These are phyloP conservation scores for Salix suchowensis DNA, from an alignment of 345 rosid genomes.

Conservation along the genomic window DNA sequence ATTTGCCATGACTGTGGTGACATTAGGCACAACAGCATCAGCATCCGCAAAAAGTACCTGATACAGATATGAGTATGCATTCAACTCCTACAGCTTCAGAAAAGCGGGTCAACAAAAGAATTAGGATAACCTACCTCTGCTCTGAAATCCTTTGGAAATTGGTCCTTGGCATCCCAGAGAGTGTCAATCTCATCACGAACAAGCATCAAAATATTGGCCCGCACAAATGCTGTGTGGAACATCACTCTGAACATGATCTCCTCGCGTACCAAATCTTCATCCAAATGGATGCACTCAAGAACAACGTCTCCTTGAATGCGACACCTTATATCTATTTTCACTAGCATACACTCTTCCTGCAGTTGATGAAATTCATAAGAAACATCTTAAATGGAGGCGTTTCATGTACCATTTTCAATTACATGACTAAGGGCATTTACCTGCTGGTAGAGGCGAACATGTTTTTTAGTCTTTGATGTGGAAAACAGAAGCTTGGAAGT, in stretches of 20 bases:
- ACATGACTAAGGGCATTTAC: slow-evolving; percentile 32
- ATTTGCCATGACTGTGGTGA: slow-evolving; percentile 37
- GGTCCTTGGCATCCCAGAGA: slow-evolving; percentile 86
- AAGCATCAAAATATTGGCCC: slow-evolving; percentile 64
- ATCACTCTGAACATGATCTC: slow-evolving; percentile 79
- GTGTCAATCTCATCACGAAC: slow-evolving; percentile 77
- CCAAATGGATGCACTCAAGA: slow-evolving; percentile 84
- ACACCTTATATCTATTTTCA: slow-evolving; percentile 75
- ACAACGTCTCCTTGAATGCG: slow-evolving; percentile 94
- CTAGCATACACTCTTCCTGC: slow-evolving; percentile 81
- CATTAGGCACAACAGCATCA: slow-evolving; percentile 57
- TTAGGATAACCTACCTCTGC: slow-evolving; percentile 71
- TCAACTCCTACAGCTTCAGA: slow-evolving; percentile 55
- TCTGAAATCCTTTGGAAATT: slow-evolving; percentile 65
- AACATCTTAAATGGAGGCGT: slow-evolving; percentile 7
- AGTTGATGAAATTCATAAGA: slow-evolving; percentile 30
- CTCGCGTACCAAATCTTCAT: slow-evolving; percentile 60
- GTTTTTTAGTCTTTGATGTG: slow-evolving; percentile 57
- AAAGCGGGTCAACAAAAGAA: slow-evolving; percentile 22
- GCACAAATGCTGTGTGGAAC: slow-evolving; percentile 93
- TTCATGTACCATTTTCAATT: slow-evolving; percentile 16
- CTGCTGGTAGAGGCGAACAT: slow-evolving; percentile 58
- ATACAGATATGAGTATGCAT: slow-evolving; percentile 58
- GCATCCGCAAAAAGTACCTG: slow-evolving; percentile 90
- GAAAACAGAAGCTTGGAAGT: slow-evolving; percentile 85